These are phyloP conservation scores for Trichoderma pleuroti DNA, from an alignment of 2,329 filamentous ascomycete genomes.

Conservation along the genomic window DNA sequence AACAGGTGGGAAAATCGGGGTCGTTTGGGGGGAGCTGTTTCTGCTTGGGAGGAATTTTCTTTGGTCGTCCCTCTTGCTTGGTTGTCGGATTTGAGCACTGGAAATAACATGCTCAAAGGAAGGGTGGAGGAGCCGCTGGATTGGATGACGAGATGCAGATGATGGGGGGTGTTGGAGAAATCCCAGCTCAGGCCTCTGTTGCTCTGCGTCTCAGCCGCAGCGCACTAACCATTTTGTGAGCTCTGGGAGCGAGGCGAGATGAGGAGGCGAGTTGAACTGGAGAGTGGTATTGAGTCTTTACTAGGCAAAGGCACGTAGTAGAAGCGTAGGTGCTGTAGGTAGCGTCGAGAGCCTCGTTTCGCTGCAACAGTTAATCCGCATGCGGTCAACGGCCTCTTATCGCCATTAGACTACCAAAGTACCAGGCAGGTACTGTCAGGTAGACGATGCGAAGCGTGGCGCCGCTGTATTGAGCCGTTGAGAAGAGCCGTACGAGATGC, in stretches of 20 bases:
- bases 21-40: background rate
- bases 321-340: background rate
- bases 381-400: background rate
- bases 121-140: background rate
- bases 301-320: background rate
- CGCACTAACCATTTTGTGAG: slow-evolving; percentile 3
- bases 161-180: background rate
- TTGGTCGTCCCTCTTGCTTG: slow-evolving; percentile 1
- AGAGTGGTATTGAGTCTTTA: background rate
- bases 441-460: background rate
- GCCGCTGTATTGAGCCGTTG: background rate
- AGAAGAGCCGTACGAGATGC: background rate
- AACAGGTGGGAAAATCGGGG: slow-evolving; percentile 1
- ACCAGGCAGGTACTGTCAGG: background rate
- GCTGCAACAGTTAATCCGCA: slow-evolving; percentile 6
- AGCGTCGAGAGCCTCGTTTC: background rate
- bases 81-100: slow-evolving; percentile 27
- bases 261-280: background rate
- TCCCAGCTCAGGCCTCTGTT: background rate
- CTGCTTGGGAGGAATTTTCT: background rate
- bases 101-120: slow-evolving; percentile 23
- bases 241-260: background rate
- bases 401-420: background rate
- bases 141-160: slow-evolving; percentile 1
- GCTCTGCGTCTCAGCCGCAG: slow-evolving; percentile 10